Evolutionary conservation across 192 early-diverging fungal species (phyloP).

Genomic region (Cladochytrium replicatum): DNA sequence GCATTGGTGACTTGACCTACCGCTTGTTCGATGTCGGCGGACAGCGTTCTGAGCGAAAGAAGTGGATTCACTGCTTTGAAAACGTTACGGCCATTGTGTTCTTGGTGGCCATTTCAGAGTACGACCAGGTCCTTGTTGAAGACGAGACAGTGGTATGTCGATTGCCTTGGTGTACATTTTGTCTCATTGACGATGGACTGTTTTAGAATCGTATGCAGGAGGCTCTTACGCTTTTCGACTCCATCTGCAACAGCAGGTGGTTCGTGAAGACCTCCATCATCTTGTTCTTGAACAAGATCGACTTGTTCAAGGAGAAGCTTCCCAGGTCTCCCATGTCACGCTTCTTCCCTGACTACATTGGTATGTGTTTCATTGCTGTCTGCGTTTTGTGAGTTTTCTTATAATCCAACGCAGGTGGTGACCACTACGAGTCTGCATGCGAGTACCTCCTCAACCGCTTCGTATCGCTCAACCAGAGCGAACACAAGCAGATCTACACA

Average conservation of each 20-base stretch:
- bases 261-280: conserved; percentile 97
- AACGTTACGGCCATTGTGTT: conserved; percentile 94
- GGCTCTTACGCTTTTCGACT: conserved; percentile 93
- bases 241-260: conserved; percentile 96
- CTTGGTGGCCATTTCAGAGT: conserved; percentile 92
- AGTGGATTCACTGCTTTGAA: conserved; percentile 99
- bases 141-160: conserved; percentile 78
- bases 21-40: conserved; percentile 98
- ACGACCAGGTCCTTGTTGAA: conserved; percentile 91
- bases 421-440: conserved; percentile 63
- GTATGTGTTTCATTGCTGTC: conserved; percentile 4
- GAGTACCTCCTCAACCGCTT: conserved; percentile 75
- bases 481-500: conserved; percentile 76
- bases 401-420: conserved; percentile 38
- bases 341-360: conserved; percentile 82
- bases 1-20: conserved; percentile 85
- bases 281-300: conserved; percentile 97
- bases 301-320: conserved; percentile 88
- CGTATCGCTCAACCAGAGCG: conserved; percentile 66
- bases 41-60: conserved; percentile 95
- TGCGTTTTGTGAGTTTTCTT: conserved; percentile 24
- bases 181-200: neutral
- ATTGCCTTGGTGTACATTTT: neutral
- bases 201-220: conserved; percentile 86
- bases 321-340: conserved; percentile 67